These are phyloP conservation scores for Bretschneidera sinensis DNA, from an alignment of 345 rosid species.

Conservation along the genomic window DNA sequence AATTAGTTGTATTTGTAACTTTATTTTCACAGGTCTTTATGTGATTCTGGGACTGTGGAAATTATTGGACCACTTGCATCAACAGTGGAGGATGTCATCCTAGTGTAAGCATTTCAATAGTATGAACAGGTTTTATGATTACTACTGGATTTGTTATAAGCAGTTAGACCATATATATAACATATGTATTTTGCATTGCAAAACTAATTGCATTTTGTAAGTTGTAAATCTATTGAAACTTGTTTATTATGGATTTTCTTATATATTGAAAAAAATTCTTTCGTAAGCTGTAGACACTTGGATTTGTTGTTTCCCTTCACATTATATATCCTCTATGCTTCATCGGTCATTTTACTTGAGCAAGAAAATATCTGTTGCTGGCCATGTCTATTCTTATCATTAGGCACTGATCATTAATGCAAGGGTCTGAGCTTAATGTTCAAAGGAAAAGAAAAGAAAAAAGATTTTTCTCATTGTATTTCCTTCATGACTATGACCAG, in stretches of 20 bases:
- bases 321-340: too few relatives aligned
- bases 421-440: too few relatives aligned
- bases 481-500: background rate
- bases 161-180: background rate
- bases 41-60: constrained; percentile 75
- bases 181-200: background rate
- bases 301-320: background rate
- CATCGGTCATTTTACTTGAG: too few relatives aligned
- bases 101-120: constrained; percentile 55
- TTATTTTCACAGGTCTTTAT: constrained; percentile 50
- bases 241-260: too few relatives aligned
- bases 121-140: constrained; percentile 1
- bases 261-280: too few relatives aligned
- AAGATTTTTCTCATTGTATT: background rate
- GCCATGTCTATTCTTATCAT: too few relatives aligned
- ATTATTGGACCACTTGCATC: constrained; percentile 85
- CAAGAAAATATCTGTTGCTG: too few relatives aligned
- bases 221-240: too few relatives aligned
- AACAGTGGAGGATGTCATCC: constrained; percentile 67
- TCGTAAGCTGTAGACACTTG: too few relatives aligned
- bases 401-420: too few relatives aligned
- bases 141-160: background rate
- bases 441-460: too few relatives aligned
- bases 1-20: constrained; percentile 6
- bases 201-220: background rate